These are phyloP conservation scores for Septoria linicola DNA, from an alignment of 2,329 filamentous ascomycete species.

Conservation along the genomic window DNA sequence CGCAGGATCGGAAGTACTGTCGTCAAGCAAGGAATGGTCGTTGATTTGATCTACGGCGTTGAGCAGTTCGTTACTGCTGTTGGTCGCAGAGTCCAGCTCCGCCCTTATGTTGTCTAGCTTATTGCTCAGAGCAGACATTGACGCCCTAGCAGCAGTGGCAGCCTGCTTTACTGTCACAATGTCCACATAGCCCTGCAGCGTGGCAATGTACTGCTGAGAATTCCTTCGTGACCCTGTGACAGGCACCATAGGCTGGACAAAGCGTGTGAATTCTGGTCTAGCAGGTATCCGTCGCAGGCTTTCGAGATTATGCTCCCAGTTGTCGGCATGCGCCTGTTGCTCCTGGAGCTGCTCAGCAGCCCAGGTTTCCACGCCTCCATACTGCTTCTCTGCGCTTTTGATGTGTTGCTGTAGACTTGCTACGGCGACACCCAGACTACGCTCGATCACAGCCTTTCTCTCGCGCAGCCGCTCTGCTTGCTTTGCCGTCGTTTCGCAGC, in stretches of 20 bases:
- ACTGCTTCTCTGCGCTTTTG: conserved; percentile 68
- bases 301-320: conserved; percentile 68
- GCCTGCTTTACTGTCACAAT: conserved; percentile 70
- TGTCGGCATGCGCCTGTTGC: conserved; percentile 61
- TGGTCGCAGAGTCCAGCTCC: conserved; percentile 44
- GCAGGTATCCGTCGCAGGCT: conserved; percentile 65
- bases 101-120: conserved; percentile 45
- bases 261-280: conserved; percentile 62
- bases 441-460: conserved; percentile 73
- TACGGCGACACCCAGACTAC: conserved; percentile 79
- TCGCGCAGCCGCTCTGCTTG: conserved; percentile 64
- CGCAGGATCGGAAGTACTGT: conserved; percentile 55
- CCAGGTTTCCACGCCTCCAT: conserved; percentile 70
- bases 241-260: conserved; percentile 34
- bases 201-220: conserved; percentile 52
- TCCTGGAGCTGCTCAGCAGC: conserved; percentile 65
- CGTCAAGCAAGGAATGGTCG: conserved; percentile 23
- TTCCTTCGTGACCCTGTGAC: conserved; percentile 23
- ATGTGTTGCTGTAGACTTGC: conserved; percentile 79
- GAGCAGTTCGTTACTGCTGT: conserved; percentile 47
- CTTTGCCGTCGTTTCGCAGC: conserved; percentile 65
- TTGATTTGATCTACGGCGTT: conserved; percentile 47
- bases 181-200: conserved; percentile 74
- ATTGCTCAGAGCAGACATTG: conserved; percentile 64
- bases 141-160: conserved; percentile 62